A percentile compares a stretch with the other conserved stretches of the same genome.
Evolutionary conservation across 441 rosid genomes (phyloP).

Genomic region (Syzygium malaccense): DNA sequence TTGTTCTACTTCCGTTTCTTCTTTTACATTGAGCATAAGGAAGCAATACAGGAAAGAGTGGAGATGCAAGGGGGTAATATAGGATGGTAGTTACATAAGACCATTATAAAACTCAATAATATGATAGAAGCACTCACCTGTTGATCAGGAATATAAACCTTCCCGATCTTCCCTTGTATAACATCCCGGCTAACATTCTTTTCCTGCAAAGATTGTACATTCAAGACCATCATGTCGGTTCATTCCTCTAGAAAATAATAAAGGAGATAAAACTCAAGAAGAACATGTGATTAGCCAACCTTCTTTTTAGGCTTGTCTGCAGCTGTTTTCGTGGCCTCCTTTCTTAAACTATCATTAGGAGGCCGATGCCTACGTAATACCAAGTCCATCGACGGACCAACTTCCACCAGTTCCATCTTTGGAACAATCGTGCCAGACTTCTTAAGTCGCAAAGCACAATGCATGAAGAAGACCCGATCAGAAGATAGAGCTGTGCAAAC

Average conservation of each 20-base stretch:
- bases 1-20: not conserved
- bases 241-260: not conserved
- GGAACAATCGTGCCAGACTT: constrained; percentile 84
- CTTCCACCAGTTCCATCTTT: constrained; percentile 81
- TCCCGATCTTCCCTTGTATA: constrained; percentile 58
- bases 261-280: not conserved
- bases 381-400: constrained; percentile 94
- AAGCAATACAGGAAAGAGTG: not conserved
- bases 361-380: constrained; percentile 82
- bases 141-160: constrained; percentile 87
- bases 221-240: not conserved
- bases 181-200: constrained; percentile 72
- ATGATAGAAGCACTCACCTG: constrained; percentile 36
- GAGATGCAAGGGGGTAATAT: not conserved
- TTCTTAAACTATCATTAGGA: constrained; percentile 67
- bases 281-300: constrained; percentile 25
- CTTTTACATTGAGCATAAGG: not conserved
- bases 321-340: constrained; percentile 77
- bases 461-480: constrained; percentile 53
- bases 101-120: not conserved
- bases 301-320: constrained; percentile 80
- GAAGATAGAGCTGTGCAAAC: constrained; percentile 77
- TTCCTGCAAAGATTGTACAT: constrained; percentile 31
- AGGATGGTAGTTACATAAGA: not conserved
- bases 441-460: constrained; percentile 77